phyloP scores from a whole-genome alignment of 2,329 filamentous ascomycete genomes.

The Cercospora sojina region DNA sequence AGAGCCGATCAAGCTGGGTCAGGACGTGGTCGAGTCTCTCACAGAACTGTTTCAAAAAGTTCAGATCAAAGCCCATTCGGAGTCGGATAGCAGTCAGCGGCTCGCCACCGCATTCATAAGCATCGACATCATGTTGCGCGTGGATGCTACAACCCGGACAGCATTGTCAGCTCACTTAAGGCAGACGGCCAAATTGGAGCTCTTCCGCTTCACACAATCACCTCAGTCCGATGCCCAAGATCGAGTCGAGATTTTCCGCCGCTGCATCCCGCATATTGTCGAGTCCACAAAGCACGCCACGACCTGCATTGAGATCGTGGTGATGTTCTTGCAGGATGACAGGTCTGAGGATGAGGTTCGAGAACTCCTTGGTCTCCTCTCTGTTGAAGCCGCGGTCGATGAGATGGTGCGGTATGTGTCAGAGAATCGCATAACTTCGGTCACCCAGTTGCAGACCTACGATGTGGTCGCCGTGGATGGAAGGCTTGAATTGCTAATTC shows the following conservation, averaged over 20 bases:
- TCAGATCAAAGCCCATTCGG: slow-evolving; percentile 8
- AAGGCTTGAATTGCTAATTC: slow-evolving; percentile 60
- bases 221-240: slow-evolving; percentile 18
- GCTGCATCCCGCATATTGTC: slow-evolving; percentile 27
- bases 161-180: slow-evolving; percentile 20
- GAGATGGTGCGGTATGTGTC: slow-evolving; percentile 42
- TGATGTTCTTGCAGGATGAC: slow-evolving; percentile 22
- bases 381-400: slow-evolving; percentile 35
- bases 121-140: slow-evolving; percentile 30
- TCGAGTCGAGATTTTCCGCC: slow-evolving; percentile 27
- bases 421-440: slow-evolving; percentile 2
- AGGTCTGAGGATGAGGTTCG: slow-evolving; percentile 19
- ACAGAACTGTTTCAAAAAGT: slow-evolving; percentile 23
- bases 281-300: slow-evolving; percentile 25
- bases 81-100: slow-evolving; percentile 10
- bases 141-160: slow-evolving; percentile 14
- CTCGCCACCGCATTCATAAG: slow-evolving; percentile 30
- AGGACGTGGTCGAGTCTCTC: slow-evolving; percentile 30
- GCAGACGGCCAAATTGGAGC: slow-evolving; percentile 23
- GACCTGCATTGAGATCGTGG: slow-evolving; percentile 29
- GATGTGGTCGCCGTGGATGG: slow-evolving; percentile 11
- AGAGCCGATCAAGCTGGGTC: slow-evolving; percentile 28
- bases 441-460: slow-evolving; percentile 1
- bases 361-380: slow-evolving; percentile 27
- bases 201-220: slow-evolving; percentile 22